Conservation (phyloP, 768 basidiomycete genomes). For the Boletus patriciae region DNA sequence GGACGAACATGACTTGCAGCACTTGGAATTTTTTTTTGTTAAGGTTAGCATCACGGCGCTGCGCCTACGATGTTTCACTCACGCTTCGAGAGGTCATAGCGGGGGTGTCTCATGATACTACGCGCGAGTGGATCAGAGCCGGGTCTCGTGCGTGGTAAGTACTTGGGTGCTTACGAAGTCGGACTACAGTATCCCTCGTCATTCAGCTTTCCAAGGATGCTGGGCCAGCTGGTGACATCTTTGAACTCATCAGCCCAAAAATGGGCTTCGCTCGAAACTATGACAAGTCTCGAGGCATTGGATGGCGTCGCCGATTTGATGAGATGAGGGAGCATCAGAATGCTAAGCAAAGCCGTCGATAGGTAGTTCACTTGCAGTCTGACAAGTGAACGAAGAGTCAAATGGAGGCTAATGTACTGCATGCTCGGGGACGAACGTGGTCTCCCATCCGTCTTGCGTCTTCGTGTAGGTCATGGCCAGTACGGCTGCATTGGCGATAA, state of each 20-base stretch:
- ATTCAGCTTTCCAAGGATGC: slow-evolving; percentile 31
- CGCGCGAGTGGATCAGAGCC: background rate
- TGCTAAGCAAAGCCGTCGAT: slow-evolving; percentile 35
- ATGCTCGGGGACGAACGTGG: slow-evolving; percentile 27
- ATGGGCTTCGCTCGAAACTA: slow-evolving; percentile 34
- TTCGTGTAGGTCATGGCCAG: slow-evolving; percentile 13
- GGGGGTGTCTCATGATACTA: slow-evolving; percentile 28
- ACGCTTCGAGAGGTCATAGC: slow-evolving; percentile 31
- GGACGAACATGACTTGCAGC: slow-evolving; percentile 37
- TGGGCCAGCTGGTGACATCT: slow-evolving; percentile 14
- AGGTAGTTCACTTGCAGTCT: slow-evolving; percentile 40
- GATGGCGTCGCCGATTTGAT: slow-evolving; percentile 27
- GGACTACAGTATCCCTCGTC: slow-evolving; percentile 29
- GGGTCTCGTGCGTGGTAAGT: background rate
- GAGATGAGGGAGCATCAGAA: slow-evolving; percentile 38
- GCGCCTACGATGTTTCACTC: background rate
- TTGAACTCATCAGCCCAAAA: slow-evolving; percentile 12
- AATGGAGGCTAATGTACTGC: background rate
- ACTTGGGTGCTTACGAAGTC: slow-evolving; percentile 16
- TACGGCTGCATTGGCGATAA: slow-evolving; percentile 36
- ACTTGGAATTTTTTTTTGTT: slow-evolving; percentile 18
- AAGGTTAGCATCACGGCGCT: background rate
- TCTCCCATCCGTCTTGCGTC: slow-evolving; percentile 40
- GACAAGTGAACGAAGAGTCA: background rate
- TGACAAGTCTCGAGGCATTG: slow-evolving; percentile 28